Evolutionary conservation across 2,329 filamentous ascomycete genomes (phyloP).

Genomic region (Scedosporium minutisporum): DNA sequence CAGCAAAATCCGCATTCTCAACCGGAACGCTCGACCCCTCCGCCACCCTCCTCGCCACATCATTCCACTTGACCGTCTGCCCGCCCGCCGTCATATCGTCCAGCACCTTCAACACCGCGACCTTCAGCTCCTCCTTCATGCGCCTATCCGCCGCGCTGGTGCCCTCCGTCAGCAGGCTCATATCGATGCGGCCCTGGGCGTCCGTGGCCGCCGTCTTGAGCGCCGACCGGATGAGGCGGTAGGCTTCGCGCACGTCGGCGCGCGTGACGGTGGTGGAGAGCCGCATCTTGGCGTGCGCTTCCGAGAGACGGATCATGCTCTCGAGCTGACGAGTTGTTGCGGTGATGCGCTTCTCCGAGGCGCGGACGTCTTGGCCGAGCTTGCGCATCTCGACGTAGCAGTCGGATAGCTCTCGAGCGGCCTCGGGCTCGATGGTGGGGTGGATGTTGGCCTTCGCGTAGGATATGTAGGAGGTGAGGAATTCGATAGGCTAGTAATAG

Average conservation of each 20-base stretch:
- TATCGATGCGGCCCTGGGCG: slow-evolving; percentile 84
- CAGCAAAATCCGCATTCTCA: slow-evolving; percentile 71
- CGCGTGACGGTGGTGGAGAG: slow-evolving; percentile 66
- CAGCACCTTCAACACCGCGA: slow-evolving; percentile 61
- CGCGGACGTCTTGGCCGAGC: slow-evolving; percentile 76
- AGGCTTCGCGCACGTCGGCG: slow-evolving; percentile 79
- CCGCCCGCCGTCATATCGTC: slow-evolving; percentile 69
- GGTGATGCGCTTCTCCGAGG: slow-evolving; percentile 90
- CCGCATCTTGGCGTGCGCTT: slow-evolving; percentile 98
- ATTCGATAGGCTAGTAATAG: slow-evolving; percentile 66
- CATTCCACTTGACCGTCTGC: slow-evolving; percentile 64
- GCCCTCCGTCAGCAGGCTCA: slow-evolving; percentile 92
- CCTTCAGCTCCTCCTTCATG: slow-evolving; percentile 67
- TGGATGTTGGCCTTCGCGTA: slow-evolving; percentile 84
- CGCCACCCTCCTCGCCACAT: slow-evolving; percentile 62
- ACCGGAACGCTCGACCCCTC: slow-evolving; percentile 64
- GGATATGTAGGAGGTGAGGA: slow-evolving; percentile 92
- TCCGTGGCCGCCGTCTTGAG: slow-evolving; percentile 98
- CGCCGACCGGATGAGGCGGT: slow-evolving; percentile 84
- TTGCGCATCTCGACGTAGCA: slow-evolving; percentile 93
- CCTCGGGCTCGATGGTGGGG: slow-evolving; percentile 68
- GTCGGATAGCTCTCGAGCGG: slow-evolving; percentile 73
- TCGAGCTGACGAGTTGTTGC: slow-evolving; percentile 95
- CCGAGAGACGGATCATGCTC: slow-evolving; percentile 93
- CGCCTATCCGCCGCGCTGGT: slow-evolving; percentile 80